phyloP scores from a whole-genome alignment of 2,329 filamentous ascomycete genomes.

The Colletotrichum aenigma region DNA sequence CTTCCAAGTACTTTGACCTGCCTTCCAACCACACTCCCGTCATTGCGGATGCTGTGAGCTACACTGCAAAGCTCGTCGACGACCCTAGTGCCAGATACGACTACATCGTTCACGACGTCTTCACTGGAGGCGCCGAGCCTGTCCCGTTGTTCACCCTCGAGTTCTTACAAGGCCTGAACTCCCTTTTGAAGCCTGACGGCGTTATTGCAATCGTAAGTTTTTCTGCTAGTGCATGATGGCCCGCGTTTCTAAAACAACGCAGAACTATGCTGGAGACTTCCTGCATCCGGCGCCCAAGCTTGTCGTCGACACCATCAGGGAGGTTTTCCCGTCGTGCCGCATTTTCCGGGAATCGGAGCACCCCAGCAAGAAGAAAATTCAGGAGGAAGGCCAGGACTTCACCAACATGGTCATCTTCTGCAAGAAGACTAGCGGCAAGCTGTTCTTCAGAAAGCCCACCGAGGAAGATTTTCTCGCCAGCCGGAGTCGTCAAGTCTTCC shows the following conservation, averaged over 20 bases:
- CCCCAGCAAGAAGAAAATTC: slow-evolving; percentile 50
- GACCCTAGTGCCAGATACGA: slow-evolving; percentile 65
- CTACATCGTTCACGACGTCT: slow-evolving; percentile 97
- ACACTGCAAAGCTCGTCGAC: slow-evolving; percentile 53
- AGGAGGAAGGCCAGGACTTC: slow-evolving; percentile 68
- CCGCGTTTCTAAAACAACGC: slow-evolving; percentile 17
- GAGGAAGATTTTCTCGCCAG: slow-evolving; percentile 75
- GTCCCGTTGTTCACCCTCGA: slow-evolving; percentile 85
- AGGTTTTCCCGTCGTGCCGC: slow-evolving; percentile 87
- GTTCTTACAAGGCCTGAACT: slow-evolving; percentile 74
- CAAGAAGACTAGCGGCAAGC: slow-evolving; percentile 59
- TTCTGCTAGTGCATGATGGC: background rate
- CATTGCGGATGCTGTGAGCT: slow-evolving; percentile 82
- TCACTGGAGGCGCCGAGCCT: slow-evolving; percentile 94
- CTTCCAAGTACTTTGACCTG: slow-evolving; percentile 81
- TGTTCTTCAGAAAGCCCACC: slow-evolving; percentile 71
- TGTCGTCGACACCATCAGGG: slow-evolving; percentile 80
- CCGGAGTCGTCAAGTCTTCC: slow-evolving; percentile 69
- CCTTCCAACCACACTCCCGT: slow-evolving; percentile 78
- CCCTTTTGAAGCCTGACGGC: slow-evolving; percentile 77
- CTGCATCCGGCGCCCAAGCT: slow-evolving; percentile 75
- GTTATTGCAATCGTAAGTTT: slow-evolving; percentile 82
- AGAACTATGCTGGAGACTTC: slow-evolving; percentile 96
- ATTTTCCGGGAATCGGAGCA: slow-evolving; percentile 81
- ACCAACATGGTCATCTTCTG: slow-evolving; percentile 98